Base-by-base conservation (phyloP, 257 asterid genomes). In the Parsonsia alboflavescens region DNA sequence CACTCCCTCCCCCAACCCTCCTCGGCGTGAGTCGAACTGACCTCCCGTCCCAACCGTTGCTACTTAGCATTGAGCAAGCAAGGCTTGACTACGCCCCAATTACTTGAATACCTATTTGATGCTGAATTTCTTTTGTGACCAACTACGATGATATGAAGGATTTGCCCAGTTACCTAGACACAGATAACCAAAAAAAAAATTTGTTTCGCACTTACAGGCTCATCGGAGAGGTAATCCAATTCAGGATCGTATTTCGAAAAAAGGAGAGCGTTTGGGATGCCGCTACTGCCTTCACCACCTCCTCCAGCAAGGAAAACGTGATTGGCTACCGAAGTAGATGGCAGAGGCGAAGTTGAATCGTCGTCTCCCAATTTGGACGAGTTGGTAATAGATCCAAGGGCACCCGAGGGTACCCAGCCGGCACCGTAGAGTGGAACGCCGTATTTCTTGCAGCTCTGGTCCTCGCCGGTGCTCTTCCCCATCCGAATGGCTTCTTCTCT, bases 281-380 rank as follows among this genome's bases (percentile, higher is more conserved):
- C 98, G 76, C 89, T 94, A 77, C 76, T 77, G 71, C 99, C 97
- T 88, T 94, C 97, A 6, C 99, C 99, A 19, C 99, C 99, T 19
- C 99, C 99, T 64, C 99, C 97, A 48, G 99, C 82, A 13, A 94
- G 89, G 61, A 90, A 84, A 39, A 92, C 84, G 78, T 85, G 88
- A 76, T 75, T 80, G 53, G 28, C 76, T 16, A 67, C 3, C 33
- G 80, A 62, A 21, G 77, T 49, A 76, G 30, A 49, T 69, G 44
- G 44, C 80, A 59, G 59, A 19, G 42, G 56, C 6, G 61, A 15
- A 24, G 50, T 58, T 22, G 69, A 42, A 15, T 73, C 71, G 30
- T 70, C 75, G 42, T 64, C 71, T 33, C 68, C 87, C 22, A 74
- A 53, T n/a, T 64, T 36, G 62, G 75, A 56, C 44, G 77, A 70